Evolutionary conservation across 768 basidiomycete species (phyloP), one percentile per base, ranked within the genome.

Genomic region (Dioszegia crocea): DNA sequence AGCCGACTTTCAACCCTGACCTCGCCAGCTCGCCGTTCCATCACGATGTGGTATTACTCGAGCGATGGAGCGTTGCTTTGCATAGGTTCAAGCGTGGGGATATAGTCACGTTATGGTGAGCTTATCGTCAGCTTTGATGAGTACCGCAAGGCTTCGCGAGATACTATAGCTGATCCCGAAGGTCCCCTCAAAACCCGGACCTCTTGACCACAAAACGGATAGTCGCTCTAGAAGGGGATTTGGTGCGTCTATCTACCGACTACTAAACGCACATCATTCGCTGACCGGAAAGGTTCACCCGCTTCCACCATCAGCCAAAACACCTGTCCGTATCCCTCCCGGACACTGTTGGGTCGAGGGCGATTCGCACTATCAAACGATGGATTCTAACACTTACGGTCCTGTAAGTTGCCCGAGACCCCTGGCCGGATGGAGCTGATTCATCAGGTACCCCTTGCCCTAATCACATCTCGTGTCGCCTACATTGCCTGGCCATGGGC

Each of bases 311-410:
- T 70, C 66, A 1, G 62, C 74, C 11, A 72, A 74, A 27, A 66
- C 71, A 12, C 71, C 73, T 1, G 63, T 77, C 23, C 46, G 70
- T 12, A 72, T 78, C 52, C 77, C 77, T 6, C 67, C 68, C 9
- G 76, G 75, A 43, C 76, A 77, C 59, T 74, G 73, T 51, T 78
- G 77, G 77, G 77, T 78, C 10, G 77, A 78, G 63, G 77, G 77
- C 1, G 77, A 78, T 59, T 76, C 75, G 38, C 65, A 65, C 27
- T 74, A 67, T 51, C 70, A 71, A 24, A 73, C 76, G 0, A 49
- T 65, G 11, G 77, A 78, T 58, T 74, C 71, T 19, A 78, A 78
- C 52, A 73, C 71, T 2, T 78, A 77, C 48, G 77, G 77, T 4
- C 76, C 77, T 16, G 76, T 76, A 50, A 49, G 74, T 71, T 17